Evolutionary conservation across 371 early-diverging fungal species (phyloP), one percentile per base, ranked within the genome.

Genomic region (Mortierella sp.): DNA sequence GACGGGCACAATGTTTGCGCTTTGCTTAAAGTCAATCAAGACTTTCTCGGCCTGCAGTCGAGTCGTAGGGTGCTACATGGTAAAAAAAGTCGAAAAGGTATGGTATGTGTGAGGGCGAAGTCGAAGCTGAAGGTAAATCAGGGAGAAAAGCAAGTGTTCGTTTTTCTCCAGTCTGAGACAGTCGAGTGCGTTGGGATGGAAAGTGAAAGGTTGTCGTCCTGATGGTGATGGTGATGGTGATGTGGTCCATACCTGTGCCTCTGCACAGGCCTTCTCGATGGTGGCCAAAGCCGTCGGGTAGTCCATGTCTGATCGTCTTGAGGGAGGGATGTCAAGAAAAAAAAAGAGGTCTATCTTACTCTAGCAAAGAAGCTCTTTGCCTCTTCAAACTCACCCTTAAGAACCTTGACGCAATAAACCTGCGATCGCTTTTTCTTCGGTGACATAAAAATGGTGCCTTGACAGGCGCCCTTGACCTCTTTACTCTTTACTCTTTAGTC

Each of bases 181-280:
- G 63, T 49, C 12, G 32, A 11, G 11, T 48, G 41, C 35, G 12
- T 4, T 68, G 68, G 54, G n/a, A 10, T 35, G 10, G 3, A 38
- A 24, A 10, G 41, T 38, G 21, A 35, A 41, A 11, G 43, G 10
- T 24, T 38, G 35, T 24, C 10, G 21, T 29, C 71, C 18, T 71
- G 71, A 27, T 24, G 27, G 90, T 92, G n/a, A 90, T 88, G 24
- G 32, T 89, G 90, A 35, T 73, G 32, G 29, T 11, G 91, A 88
- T 88, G 8, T 46, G 32, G 32, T 38, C 70, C n/a, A 29, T 89
- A 93, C 94, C 89, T 92, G 92, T 71, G 93, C 89, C 80, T 94
- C 94, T 27, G 88, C 88, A 81, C 95, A 94, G 16, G 94, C 93
- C 83, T 93, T 93, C 82, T 93, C 93, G 76, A 93, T 92, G 72